Base-by-base conservation (phyloP, 2,329 filamentous ascomycete genomes). In the Scytalidium lignicola region DNA sequence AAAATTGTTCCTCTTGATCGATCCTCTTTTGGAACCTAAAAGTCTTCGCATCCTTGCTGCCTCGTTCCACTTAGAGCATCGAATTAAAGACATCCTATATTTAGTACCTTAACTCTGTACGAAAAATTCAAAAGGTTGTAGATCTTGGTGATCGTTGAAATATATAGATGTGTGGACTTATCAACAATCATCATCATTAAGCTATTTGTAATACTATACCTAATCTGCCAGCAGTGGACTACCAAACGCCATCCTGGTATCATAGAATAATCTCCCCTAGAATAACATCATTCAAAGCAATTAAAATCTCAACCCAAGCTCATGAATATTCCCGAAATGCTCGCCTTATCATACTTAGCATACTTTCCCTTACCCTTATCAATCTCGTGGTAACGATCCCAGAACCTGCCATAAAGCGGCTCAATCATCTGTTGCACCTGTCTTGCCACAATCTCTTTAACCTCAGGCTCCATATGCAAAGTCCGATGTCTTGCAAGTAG, bases 291-390 rank as follows among this genome's bases (percentile, higher is more conserved):
- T 37, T 13, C 10, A 37, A 37, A 13, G 32, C 15, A 37, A 39
- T n/a, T n/a, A n/a, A 10, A 10, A 26, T 26, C 26, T 43, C 43
- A 47, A 29, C 46, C 51, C 41, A 64, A 46, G 21, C 55, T 51
- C 39, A 58, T 42, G 47, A 66, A 84, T 9, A 85, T 75, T 19
- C 80, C 80, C 43, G 86, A 82, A 61, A 99, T 85, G 43, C 83
- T 80, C 39, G 76, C 76, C 74, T 96, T 96, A 72, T 96, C 91
- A 66, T 96, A 97, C 73, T 95, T 96, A 66, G 95, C 90, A 69
- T 97, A 95, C 70, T 99, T 99, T 58, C 92, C 92, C 71, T 91
- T 95, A 51, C 93, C 93, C 74, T 96, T 96, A 70, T 97, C 92
- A 56, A 97, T 84, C 70, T 97, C 93, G 66, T 96, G 91, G 66